Evolutionary conservation across 2,329 filamentous ascomycete genomes (phyloP).

Genomic region (Ilyonectria robusta): DNA sequence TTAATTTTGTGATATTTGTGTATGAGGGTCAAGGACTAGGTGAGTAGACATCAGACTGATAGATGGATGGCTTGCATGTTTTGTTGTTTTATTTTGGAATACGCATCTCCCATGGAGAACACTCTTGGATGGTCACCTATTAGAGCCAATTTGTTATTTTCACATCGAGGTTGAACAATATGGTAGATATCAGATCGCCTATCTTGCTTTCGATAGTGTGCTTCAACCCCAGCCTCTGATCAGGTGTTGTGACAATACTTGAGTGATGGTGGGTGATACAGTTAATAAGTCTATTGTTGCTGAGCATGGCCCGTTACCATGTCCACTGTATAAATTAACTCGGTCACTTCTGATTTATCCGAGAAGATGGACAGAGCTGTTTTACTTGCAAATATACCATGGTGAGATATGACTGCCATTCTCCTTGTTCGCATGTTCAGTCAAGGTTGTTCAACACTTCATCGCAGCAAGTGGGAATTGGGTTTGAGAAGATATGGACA

Average conservation of each 20-base stretch:
- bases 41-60: neutral
- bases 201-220: too few relatives aligned
- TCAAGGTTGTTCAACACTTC: neutral
- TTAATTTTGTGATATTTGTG: neutral
- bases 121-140: neutral
- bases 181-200: neutral
- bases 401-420: neutral
- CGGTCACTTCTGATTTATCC: too few relatives aligned
- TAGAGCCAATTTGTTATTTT: neutral
- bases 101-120: neutral
- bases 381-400: neutral
- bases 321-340: too few relatives aligned
- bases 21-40: conserved; percentile 16
- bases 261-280: too few relatives aligned
- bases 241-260: too few relatives aligned
- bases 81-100: neutral
- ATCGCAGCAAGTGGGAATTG: neutral
- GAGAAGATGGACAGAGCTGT: too few relatives aligned
- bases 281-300: too few relatives aligned
- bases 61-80: neutral
- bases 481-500: conserved; percentile 27
- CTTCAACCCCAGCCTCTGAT: too few relatives aligned
- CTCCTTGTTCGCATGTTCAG: neutral
- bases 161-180: neutral
- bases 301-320: too few relatives aligned